Evolutionary conservation across 1,284 basidiomycete species (phyloP), one percentile per base, ranked within the genome.

Genomic region (Limonomyces culmigenus): DNA sequence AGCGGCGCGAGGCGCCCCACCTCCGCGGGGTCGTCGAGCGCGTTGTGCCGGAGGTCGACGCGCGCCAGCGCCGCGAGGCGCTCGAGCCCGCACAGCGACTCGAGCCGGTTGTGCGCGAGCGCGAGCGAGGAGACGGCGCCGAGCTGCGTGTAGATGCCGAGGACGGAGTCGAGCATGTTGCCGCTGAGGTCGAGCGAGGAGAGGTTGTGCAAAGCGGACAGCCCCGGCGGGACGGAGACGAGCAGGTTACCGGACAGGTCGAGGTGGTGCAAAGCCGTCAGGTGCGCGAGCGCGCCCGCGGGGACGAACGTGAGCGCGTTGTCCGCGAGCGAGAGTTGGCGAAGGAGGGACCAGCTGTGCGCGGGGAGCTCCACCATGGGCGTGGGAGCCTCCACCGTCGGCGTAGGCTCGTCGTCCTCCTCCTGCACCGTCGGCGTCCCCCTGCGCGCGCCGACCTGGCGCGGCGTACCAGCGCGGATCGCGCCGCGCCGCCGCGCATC

Each of bases 141-240:
- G n/a, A 93, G 66, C 39, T 74, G 70, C 23, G 70, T 70, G 48
- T 87, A 83, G 35, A 92, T 89, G 19, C 84, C 86, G 3, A 92
- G 68, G 13, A 96, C 81, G 4, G 91, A 92, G 48, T 93, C 89
- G 45, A 98, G 91, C 70, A 97, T 83, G 60, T 98, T 97, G 56
- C 91, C 81, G 13, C 83, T 69, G 14, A 98, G 70, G 56, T 95
- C 93, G 47, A 98, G 77, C 20, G 80, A 85, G 32, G 71, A 58
- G 33, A 97, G 80, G 41, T 74, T 79, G 47, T 77, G 73, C 5
- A 96, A 68, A 0, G 63, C 51, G 4, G 74, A 69, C 14, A 97
- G 67, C 11, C 79, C 75, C 3, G 78, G 59, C 1, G 88, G 89
- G 18, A 96, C 68, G 12, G 80, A 79, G 20, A 88, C 74, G 31